Conservation (phyloP, 75 land plant species). For the Selaginella moellendorffii region DNA sequence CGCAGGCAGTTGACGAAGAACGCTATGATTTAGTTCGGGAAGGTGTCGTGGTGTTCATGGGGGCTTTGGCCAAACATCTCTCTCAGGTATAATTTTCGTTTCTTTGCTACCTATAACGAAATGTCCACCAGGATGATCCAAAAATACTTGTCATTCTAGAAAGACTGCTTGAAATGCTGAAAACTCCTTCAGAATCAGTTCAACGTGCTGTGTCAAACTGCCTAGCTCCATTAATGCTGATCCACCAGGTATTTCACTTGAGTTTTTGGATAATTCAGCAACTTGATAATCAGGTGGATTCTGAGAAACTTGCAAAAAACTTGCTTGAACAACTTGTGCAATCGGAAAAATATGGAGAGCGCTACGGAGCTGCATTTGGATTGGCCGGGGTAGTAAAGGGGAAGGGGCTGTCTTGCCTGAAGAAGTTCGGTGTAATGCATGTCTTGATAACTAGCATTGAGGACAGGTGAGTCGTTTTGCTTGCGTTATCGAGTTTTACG, state of each 20-base stretch:
- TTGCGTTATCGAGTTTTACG: background rate
- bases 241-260: slow-evolving; percentile 38
- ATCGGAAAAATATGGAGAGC: slow-evolving; percentile 90
- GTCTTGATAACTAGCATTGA: slow-evolving; percentile 46
- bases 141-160: slow-evolving; percentile 71
- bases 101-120: too few relatives aligned
- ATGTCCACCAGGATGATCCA: slow-evolving; percentile 97
- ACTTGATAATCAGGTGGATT: slow-evolving; percentile 53
- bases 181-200: slow-evolving; percentile 97
- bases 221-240: slow-evolving; percentile 76
- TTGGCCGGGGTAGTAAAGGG: slow-evolving; percentile 95
- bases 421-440: slow-evolving; percentile 52
- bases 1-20: slow-evolving; percentile 87
- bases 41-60: slow-evolving; percentile 94
- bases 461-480: slow-evolving; percentile 43
- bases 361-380: slow-evolving; percentile 98
- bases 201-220: slow-evolving; percentile 92
- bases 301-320: slow-evolving; percentile 38
- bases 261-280: background rate
- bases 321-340: slow-evolving; percentile 56
- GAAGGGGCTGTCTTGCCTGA: slow-evolving; percentile 59
- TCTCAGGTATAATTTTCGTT: slow-evolving; percentile 37
- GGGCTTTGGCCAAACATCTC: slow-evolving; percentile 90
- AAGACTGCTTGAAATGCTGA: slow-evolving; percentile 84
- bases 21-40: slow-evolving; percentile 92